These are phyloP conservation scores for Gossypium aridum DNA, from an alignment of 441 rosid species.

Conservation along the genomic window DNA sequence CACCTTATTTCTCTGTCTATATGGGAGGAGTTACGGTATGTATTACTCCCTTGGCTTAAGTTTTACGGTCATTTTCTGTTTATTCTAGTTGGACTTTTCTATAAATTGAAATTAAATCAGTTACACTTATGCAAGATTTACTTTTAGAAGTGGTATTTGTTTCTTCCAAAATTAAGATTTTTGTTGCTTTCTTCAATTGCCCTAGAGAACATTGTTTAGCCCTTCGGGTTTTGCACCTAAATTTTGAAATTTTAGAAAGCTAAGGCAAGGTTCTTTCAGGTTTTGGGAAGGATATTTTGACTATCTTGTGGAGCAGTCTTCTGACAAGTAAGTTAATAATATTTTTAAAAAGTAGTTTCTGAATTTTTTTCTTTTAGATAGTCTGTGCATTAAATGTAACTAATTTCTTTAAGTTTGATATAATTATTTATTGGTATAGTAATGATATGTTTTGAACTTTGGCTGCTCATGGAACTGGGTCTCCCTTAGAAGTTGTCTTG, in stretches of 20 bases:
- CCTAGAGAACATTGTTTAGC: background rate
- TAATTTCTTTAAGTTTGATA: background rate
- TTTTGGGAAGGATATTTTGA: conserved; percentile 99
- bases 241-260: background rate
- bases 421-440: background rate
- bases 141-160: background rate
- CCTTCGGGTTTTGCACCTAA: background rate
- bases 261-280: conserved; percentile 38
- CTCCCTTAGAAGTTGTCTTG: background rate
- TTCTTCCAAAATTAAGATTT: background rate
- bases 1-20: conserved; percentile 89
- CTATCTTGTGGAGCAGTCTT: conserved; percentile 77
- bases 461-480: background rate
- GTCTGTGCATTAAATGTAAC: background rate
- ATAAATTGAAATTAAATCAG: conserved; percentile 3
- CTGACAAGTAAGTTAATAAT: conserved; percentile 60
- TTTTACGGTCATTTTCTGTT: conserved; percentile 3
- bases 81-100: background rate
- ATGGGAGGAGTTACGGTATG: conserved; percentile 96
- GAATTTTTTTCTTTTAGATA: background rate
- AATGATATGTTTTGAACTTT: conserved; percentile 5
- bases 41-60: conserved; percentile 4
- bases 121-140: background rate
- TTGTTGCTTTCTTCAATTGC: background rate
- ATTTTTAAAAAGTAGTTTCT: conserved; percentile 4